These are phyloP conservation scores for Penicillium sp. DNA, from an alignment of 2,329 filamentous ascomycete species.

Conservation along the genomic window DNA sequence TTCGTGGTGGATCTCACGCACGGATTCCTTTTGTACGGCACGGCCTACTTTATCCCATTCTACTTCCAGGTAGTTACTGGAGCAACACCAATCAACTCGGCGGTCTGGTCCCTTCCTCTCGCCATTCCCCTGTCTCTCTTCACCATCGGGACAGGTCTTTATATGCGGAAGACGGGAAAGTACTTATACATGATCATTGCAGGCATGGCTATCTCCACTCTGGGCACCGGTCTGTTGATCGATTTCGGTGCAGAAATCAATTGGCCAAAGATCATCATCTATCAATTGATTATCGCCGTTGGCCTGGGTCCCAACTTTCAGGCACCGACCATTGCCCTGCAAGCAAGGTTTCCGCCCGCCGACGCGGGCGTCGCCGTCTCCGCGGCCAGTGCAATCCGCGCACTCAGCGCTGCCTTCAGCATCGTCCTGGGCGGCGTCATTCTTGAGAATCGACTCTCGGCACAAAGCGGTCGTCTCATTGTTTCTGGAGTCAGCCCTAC, in stretches of 20 bases:
- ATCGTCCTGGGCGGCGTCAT: neutral
- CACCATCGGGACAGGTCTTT: slow-evolving; percentile 60
- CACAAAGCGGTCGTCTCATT: neutral
- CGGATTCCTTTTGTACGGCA: slow-evolving; percentile 68
- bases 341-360: slow-evolving; percentile 35
- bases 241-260: slow-evolving; percentile 49
- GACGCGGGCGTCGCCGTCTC: neutral
- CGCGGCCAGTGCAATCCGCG: neutral
- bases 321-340: slow-evolving; percentile 55
- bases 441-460: neutral
- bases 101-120: slow-evolving; percentile 66
- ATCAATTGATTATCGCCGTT: slow-evolving; percentile 52
- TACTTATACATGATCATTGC: slow-evolving; percentile 57
- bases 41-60: slow-evolving; percentile 71
- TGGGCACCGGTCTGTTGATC: slow-evolving; percentile 62
- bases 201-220: slow-evolving; percentile 54
- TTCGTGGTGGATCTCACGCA: slow-evolving; percentile 66
- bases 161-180: slow-evolving; percentile 65
- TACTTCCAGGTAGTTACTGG: slow-evolving; percentile 72
- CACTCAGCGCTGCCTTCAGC: neutral
- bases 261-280: slow-evolving; percentile 33
- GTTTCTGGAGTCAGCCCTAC: neutral
- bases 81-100: slow-evolving; percentile 62
- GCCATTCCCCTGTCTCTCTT: slow-evolving; percentile 62
- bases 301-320: slow-evolving; percentile 58